Conservation (phyloP, 768 basidiomycete genomes). For the Lentinula boryana region DNA sequence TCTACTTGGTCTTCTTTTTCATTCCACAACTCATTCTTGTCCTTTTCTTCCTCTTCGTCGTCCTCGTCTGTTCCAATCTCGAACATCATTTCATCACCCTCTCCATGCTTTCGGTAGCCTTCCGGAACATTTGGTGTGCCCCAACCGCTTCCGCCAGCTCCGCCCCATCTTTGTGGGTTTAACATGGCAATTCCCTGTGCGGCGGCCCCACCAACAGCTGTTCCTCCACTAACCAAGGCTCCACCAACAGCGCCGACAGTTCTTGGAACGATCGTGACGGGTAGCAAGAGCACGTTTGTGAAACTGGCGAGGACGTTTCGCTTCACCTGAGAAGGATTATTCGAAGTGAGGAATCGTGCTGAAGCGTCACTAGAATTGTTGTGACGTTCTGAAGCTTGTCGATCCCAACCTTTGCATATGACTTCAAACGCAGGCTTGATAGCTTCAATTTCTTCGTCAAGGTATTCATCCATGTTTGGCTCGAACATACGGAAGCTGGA, state of each 20-base stretch:
- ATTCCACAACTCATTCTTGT: not conserved
- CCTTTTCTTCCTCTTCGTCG: slow-evolving; percentile 19
- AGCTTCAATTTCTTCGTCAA: slow-evolving; percentile 87
- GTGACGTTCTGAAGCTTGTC: slow-evolving; percentile 25
- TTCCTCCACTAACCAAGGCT: slow-evolving; percentile 63
- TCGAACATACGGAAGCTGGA: slow-evolving; percentile 91
- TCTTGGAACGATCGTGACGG: slow-evolving; percentile 94
- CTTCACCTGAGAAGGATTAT: slow-evolving; percentile 89
- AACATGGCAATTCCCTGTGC: slow-evolving; percentile 85
- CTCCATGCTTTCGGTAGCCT: slow-evolving; percentile 31
- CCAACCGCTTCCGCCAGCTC: slow-evolving; percentile 21
- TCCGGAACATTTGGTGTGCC: not conserved
- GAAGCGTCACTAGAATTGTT: slow-evolving; percentile 13
- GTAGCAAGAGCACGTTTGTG: slow-evolving; percentile 80
- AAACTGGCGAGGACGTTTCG: slow-evolving; percentile 91
- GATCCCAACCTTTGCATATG: slow-evolving; percentile 79
- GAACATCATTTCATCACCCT: slow-evolving; percentile 41
- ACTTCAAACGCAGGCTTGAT: slow-evolving; percentile 68
- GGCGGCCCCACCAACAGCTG: slow-evolving; percentile 69
- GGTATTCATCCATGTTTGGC: slow-evolving; percentile 94
- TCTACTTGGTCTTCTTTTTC: not conserved
- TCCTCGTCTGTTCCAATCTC: slow-evolving; percentile 42
- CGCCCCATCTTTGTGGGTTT: slow-evolving; percentile 84
- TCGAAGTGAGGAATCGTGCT: slow-evolving; percentile 71
- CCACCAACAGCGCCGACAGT: slow-evolving; percentile 37